phyloP scores from a whole-genome alignment of 2,329 filamentous ascomycete species.

The Bipolaris cookei region DNA sequence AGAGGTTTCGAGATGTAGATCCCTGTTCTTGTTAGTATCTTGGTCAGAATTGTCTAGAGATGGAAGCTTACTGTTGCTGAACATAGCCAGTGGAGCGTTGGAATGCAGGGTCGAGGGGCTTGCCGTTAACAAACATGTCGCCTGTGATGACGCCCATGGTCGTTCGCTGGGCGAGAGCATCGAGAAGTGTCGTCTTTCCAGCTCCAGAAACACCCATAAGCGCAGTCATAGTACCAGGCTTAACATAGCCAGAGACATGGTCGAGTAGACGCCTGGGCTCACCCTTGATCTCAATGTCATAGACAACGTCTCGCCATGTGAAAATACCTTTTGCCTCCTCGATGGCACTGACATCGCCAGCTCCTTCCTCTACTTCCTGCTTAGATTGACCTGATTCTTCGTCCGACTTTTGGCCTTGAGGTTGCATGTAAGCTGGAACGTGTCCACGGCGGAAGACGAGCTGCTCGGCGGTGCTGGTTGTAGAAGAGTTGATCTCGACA shows the following conservation, averaged over 20 bases:
- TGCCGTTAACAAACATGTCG: constrained; percentile 49
- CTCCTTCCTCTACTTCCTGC: constrained; percentile 37
- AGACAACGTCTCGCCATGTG: constrained; percentile 45
- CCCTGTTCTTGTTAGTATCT: constrained; percentile 20
- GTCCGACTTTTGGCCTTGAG: constrained; percentile 41
- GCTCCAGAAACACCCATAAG: constrained; percentile 49
- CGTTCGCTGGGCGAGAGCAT: constrained; percentile 45
- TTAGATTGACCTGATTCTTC: constrained; percentile 44
- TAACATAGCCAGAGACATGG: constrained; percentile 62
- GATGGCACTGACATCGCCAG: constrained; percentile 49
- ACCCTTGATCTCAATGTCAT: constrained; percentile 49
- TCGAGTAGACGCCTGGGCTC: constrained; percentile 60
- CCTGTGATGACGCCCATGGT: constrained; percentile 49
- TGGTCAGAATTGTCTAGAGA: not conserved
- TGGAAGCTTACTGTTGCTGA: constrained; percentile 43
- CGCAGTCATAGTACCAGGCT: constrained; percentile 58
- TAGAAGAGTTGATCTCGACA: constrained; percentile 69
- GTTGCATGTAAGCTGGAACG: constrained; percentile 51
- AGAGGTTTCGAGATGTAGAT: constrained; percentile 49
- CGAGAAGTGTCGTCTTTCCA: constrained; percentile 49
- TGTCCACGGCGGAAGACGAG: constrained; percentile 66
- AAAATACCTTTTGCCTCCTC: constrained; percentile 53
- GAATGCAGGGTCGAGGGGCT: constrained; percentile 43
- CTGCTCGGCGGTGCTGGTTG: constrained; percentile 69
- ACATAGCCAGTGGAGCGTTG: constrained; percentile 51